Base-by-base conservation (phyloP, 2,329 filamentous ascomycete species). In the Pestalotiopsis sp. region DNA sequence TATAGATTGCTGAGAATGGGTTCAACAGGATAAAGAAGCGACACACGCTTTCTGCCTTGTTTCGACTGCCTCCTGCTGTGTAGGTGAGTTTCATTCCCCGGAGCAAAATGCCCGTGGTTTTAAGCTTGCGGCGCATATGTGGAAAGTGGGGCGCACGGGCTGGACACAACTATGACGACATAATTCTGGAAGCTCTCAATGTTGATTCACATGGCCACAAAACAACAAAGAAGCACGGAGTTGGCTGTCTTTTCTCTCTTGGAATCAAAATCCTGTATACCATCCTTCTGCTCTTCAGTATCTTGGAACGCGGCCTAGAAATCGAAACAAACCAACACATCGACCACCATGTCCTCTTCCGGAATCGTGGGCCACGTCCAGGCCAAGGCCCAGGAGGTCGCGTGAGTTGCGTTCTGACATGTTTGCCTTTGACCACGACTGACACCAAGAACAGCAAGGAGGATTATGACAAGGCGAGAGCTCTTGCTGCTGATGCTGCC, bases 381-480 rank as follows among this genome's bases (percentile, higher is more conserved):
- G 66, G 78, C 78, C 58, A 86, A 81, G 76, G 86, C 85, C 23
- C 83, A 86, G 69, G 82, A 86, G 72, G 83, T 87, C 70, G 77
- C 84, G 85, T 87, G 79, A 70, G 69, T 70, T 57, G 70, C 25
- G n/a, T 36, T 38, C 11, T 11, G 17, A 36, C n/a, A 2, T 31
- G 39, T 68, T 3, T 23, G 9, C 36, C 12, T 23, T 3, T 39
- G 39, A 14, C 7, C 59, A 11, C 45, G 56, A 68, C 75, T 70
- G 73, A 41, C 57, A 36, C n/a, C 62, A 4, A 13, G 6, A 58
- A 2, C 71, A 90, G 88, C 58, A 84, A 88, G 71, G 90, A 95
- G 72, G 95, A 98, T 77, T 90, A 91, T 68, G 85, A 88, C 70
- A 89, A 90, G 71, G 87, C 92, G 67, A 89, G 84, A 73, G 80